phyloP scores from a whole-genome alignment of 352 stramenopile species.

The Thraustochytrium sp. region DNA sequence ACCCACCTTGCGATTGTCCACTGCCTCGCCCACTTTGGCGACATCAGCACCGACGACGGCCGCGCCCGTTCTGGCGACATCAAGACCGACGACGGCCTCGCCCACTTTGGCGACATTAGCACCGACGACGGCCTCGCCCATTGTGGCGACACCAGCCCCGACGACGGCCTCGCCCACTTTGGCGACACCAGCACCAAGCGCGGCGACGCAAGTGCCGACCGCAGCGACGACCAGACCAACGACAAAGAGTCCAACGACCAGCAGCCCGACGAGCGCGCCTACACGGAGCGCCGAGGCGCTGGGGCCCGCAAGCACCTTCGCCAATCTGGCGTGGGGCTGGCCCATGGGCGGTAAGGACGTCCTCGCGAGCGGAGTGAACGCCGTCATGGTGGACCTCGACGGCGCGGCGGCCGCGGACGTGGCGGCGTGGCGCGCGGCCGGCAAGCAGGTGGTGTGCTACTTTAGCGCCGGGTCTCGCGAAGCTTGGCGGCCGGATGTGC shows the following conservation, averaged over 20 bases:
- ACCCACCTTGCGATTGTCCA: too few relatives aligned
- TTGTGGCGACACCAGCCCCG: not conserved
- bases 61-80: too few relatives aligned
- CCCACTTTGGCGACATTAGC: too few relatives aligned
- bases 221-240: too few relatives aligned
- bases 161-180: too few relatives aligned
- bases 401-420: not conserved
- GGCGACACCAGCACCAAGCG: too few relatives aligned
- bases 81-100: too few relatives aligned
- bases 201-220: too few relatives aligned
- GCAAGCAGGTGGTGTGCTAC: slow-evolving; percentile 8
- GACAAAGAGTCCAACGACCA: too few relatives aligned
- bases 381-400: slow-evolving; percentile 15
- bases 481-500: not conserved
- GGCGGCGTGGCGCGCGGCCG: not conserved
- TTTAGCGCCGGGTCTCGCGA: not conserved
- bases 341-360: not conserved
- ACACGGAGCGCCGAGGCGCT: not conserved
- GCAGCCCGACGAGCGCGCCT: too few relatives aligned
- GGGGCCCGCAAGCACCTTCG: not conserved
- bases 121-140: not conserved
- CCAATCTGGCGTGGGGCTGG: slow-evolving; percentile 26
- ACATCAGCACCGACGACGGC: too few relatives aligned
- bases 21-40: too few relatives aligned
- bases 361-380: not conserved